phyloP scores from a whole-genome alignment of 805 yeast genomes.

The Kuraishia ogatae region DNA sequence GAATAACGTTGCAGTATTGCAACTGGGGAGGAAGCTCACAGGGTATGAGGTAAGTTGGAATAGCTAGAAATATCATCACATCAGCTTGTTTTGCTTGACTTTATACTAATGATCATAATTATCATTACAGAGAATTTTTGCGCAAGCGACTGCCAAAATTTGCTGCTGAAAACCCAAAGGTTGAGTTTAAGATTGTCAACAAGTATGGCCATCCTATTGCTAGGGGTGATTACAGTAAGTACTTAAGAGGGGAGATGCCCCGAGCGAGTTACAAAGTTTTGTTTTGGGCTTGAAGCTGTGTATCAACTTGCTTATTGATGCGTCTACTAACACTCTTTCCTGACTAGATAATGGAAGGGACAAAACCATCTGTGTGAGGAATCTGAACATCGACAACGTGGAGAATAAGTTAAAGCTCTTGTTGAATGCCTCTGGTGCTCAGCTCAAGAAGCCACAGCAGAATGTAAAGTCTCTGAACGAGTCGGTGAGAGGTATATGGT shows the following conservation, averaged over 20 bases:
- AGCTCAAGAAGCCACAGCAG: slow-evolving; percentile 53
- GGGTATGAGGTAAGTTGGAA: slow-evolving; percentile 44
- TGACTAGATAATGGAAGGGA: slow-evolving; percentile 16
- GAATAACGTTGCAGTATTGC: slow-evolving; percentile 72
- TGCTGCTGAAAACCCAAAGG: slow-evolving; percentile 53
- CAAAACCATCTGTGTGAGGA: slow-evolving; percentile 70
- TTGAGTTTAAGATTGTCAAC: slow-evolving; percentile 63
- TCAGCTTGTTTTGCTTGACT: background rate
- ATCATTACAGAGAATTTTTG: slow-evolving; percentile 38
- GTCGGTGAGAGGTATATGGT: slow-evolving; percentile 95
- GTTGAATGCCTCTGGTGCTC: slow-evolving; percentile 61
- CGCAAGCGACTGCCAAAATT: slow-evolving; percentile 40
- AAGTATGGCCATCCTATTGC: slow-evolving; percentile 80
- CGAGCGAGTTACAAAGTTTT: slow-evolving; percentile 24
- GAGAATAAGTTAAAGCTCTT: slow-evolving; percentile 55
- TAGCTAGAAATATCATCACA: background rate
- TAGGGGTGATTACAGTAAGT: slow-evolving; percentile 45
- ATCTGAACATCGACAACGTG: slow-evolving; percentile 54
- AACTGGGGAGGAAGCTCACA: slow-evolving; percentile 94
- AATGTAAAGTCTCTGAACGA: slow-evolving; percentile 75
- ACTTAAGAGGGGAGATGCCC: slow-evolving; percentile 10
- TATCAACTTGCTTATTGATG: too few species aligned
- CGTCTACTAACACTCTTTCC: background rate
- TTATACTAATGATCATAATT: background rate
- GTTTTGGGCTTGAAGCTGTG: too few species aligned